Percentiles rank a stretch among this genome's conserved stretches.
These are phyloP conservation scores for Daldinia sp. DNA, from an alignment of 2,329 filamentous ascomycete species.

Conservation along the genomic window DNA sequence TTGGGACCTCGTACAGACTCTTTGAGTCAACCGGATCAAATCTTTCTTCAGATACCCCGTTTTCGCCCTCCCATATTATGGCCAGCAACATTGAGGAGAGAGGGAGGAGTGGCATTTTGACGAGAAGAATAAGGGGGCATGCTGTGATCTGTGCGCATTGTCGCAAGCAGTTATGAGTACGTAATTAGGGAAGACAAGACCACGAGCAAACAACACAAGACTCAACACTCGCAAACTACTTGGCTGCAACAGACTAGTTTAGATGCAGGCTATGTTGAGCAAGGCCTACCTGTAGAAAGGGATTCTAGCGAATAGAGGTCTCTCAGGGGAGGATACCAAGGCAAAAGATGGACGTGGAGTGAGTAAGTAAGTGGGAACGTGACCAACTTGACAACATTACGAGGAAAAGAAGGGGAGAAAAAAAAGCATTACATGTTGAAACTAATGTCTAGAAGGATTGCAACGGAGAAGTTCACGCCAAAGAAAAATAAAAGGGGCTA, in stretches of 20 bases:
- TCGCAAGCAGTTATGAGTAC: slow-evolving; percentile 9
- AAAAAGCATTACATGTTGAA: slow-evolving; percentile 1
- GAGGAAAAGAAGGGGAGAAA: neutral
- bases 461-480: slow-evolving; percentile 7
- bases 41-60: slow-evolving; percentile 36
- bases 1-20: slow-evolving; percentile 25
- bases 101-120: slow-evolving; percentile 32
- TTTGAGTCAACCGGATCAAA: slow-evolving; percentile 34
- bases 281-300: neutral
- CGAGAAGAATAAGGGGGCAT: slow-evolving; percentile 20
- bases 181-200: slow-evolving; percentile 21
- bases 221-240: slow-evolving; percentile 20
- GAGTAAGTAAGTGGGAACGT: slow-evolving; percentile 20
- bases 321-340: slow-evolving; percentile 4
- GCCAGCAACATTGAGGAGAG: slow-evolving; percentile 22
- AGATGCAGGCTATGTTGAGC: slow-evolving; percentile 1
- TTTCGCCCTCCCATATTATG: slow-evolving; percentile 35
- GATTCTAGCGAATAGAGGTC: slow-evolving; percentile 1
- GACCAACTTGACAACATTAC: slow-evolving; percentile 15
- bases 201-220: slow-evolving; percentile 27
- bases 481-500: slow-evolving; percentile 7
- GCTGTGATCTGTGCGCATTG: slow-evolving; percentile 12
- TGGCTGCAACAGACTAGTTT: slow-evolving; percentile 9
- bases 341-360: slow-evolving; percentile 14
- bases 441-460: neutral